A percentile compares a stretch with the other conserved stretches of the same genome.
Conservation (phyloP, 2,329 filamentous ascomycete species). For the Pestalotiopsis sp. region DNA sequence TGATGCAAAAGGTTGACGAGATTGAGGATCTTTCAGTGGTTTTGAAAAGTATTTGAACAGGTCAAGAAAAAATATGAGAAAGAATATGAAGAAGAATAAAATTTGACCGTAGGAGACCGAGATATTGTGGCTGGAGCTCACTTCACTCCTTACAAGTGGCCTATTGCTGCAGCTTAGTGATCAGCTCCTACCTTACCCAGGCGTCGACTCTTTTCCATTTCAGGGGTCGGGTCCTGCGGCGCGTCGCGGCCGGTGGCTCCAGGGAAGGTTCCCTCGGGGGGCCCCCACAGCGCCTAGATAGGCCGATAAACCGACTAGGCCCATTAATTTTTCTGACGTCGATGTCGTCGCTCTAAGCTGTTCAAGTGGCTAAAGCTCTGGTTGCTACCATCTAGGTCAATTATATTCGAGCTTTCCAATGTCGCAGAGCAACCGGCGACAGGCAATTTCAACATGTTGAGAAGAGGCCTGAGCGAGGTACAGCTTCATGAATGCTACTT, state of each 20-base stretch:
- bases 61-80: too few relatives aligned
- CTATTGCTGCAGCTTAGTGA: background rate
- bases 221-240: background rate
- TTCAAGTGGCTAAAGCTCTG: background rate
- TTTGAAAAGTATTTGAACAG: too few relatives aligned
- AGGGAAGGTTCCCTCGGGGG: background rate
- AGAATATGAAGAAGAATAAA: background rate
- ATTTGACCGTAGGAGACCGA: background rate
- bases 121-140: constrained; percentile 25
- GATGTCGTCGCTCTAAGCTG: background rate
- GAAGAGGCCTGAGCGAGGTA: constrained; percentile 31
- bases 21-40: background rate
- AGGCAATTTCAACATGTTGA: constrained; percentile 29
- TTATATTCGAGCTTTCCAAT: constrained; percentile 19
- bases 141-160: background rate
- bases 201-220: background rate
- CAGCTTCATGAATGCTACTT: background rate
- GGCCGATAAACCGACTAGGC: background rate
- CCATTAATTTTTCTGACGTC: constrained; percentile 6
- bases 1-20: background rate
- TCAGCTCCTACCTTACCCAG: background rate
- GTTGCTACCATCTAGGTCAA: background rate
- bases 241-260: background rate
- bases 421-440: constrained; percentile 19
- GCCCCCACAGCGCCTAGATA: background rate